Percentiles rank a stretch among this genome's conserved stretches.
These are phyloP conservation scores for Flagelloscypha sp. DNA, from an alignment of 768 basidiomycete species.

Conservation along the genomic window DNA sequence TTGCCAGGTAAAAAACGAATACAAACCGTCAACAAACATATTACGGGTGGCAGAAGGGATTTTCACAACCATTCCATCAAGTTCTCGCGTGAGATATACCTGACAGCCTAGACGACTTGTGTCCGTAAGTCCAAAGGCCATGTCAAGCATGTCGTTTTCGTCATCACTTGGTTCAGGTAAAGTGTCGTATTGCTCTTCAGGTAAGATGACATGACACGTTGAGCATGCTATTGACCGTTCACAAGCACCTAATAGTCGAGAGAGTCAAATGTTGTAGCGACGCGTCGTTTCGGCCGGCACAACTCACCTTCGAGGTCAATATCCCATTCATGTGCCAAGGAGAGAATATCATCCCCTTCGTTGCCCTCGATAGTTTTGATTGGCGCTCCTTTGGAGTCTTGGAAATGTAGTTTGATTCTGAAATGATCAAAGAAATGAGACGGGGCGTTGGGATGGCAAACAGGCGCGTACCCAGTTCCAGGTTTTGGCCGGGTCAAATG, in stretches of 20 bases:
- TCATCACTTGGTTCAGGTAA: conserved; percentile 94
- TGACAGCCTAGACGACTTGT: conserved; percentile 81
- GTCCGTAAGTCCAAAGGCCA: conserved; percentile 95
- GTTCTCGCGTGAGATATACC: conserved; percentile 65
- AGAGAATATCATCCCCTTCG: conserved; percentile 89
- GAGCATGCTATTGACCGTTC: conserved; percentile 96
- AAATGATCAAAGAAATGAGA: conserved; percentile 4
- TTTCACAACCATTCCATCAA: conserved; percentile 80
- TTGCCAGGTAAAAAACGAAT: background rate
- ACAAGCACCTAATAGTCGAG: conserved; percentile 92
- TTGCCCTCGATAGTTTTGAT: conserved; percentile 86
- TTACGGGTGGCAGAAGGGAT: conserved; percentile 90
- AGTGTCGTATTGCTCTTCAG: conserved; percentile 72
- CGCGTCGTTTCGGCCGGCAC: conserved; percentile 1
- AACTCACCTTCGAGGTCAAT: conserved; percentile 86
- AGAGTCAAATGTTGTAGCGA: background rate
- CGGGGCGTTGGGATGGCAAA: background rate
- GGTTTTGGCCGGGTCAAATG: conserved; percentile 50
- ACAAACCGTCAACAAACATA: conserved; percentile 88
- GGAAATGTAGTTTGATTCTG: conserved; percentile 87
- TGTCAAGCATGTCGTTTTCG: conserved; percentile 97
- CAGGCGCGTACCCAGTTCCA: conserved; percentile 53
- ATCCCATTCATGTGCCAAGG: conserved; percentile 90
- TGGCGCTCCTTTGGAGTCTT: conserved; percentile 76
- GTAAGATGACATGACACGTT: conserved; percentile 90